A percentile compares a stretch with the other conserved stretches of the same genome.
Conservation (phyloP, 2,329 filamentous ascomycete genomes). For the Orbilia quercus region DNA sequence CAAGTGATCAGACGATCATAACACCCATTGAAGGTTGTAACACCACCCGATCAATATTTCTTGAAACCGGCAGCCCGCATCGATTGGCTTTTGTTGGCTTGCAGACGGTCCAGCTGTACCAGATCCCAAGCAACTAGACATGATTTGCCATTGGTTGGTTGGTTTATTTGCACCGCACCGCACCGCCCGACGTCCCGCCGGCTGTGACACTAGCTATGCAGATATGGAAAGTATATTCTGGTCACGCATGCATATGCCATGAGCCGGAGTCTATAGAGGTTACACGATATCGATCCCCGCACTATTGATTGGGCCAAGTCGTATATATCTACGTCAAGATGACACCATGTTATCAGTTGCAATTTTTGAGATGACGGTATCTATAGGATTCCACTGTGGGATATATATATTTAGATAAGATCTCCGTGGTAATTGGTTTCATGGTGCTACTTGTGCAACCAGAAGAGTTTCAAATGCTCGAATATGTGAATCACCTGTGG, state of each 20-base stretch:
- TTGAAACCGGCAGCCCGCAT: conserved; percentile 24
- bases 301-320: not conserved
- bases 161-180: too few relatives aligned
- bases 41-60: not conserved
- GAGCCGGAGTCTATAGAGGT: not conserved
- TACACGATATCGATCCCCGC: conserved; percentile 16
- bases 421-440: too few relatives aligned
- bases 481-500: too few relatives aligned
- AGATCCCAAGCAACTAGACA: too few relatives aligned
- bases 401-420: too few relatives aligned
- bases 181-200: too few relatives aligned
- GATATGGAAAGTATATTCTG: conserved; percentile 6
- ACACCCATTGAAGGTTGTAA: not conserved
- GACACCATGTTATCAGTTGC: not conserved
- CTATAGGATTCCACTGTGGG: too few relatives aligned
- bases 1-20: not conserved
- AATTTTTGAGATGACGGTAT: too few relatives aligned
- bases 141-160: too few relatives aligned
- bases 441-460: too few relatives aligned
- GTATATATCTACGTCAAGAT: not conserved
- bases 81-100: not conserved
- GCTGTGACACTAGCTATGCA: too few relatives aligned
- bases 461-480: too few relatives aligned
- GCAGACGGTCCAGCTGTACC: not conserved
- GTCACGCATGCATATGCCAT: not conserved